Evolutionary conservation across 225 moss, liverwort and hornwort genomes (phyloP).

Genomic region (Pseudoscleropodium purum): DNA sequence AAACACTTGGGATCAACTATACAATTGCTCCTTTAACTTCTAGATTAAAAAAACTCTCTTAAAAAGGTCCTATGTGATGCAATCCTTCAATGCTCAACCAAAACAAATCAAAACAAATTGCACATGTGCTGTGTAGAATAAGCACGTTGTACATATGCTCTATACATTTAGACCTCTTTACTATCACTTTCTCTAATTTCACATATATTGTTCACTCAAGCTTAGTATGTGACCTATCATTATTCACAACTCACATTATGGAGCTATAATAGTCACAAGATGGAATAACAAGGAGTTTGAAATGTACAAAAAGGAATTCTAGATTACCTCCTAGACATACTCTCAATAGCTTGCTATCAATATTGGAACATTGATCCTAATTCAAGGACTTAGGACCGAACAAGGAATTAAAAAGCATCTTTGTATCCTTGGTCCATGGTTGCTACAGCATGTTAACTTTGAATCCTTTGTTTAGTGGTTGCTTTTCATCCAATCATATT

Average conservation of each 20-base stretch:
- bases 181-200: background rate
- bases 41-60: accelerated
- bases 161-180: background rate
- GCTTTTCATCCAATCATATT: background rate
- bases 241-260: background rate
- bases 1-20: background rate
- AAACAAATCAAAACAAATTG: too few species aligned
- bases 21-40: background rate
- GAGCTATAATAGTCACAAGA: background rate
- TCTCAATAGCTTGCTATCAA: too few species aligned
- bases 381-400: background rate
- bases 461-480: background rate
- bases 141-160: accelerated
- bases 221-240: accelerated
- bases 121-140: too few species aligned
- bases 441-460: background rate
- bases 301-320: background rate
- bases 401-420: background rate
- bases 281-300: background rate
- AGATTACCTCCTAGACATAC: background rate
- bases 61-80: background rate
- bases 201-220: background rate
- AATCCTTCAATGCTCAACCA: background rate
- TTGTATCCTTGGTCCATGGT: accelerated
- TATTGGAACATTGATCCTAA: too few species aligned